Evolutionary conservation across 1,284 basidiomycete genomes (phyloP).

Genomic region (Heterobasidion occidentale): DNA sequence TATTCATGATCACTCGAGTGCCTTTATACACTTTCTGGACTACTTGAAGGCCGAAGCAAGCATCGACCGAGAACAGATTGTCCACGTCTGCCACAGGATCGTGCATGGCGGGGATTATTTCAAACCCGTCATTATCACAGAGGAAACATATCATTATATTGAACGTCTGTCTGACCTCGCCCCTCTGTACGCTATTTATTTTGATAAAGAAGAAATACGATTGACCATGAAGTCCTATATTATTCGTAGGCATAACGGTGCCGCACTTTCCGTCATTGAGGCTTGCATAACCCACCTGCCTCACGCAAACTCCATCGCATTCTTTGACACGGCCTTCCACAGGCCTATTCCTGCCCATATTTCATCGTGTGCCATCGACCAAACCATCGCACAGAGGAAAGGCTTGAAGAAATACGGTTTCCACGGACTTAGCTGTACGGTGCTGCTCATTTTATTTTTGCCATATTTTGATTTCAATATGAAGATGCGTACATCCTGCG

Average conservation of each 20-base stretch:
- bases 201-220: background rate
- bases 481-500: conserved; percentile 59
- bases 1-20: conserved; percentile 51
- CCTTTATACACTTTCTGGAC: conserved; percentile 56
- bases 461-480: background rate
- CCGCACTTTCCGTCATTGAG: conserved; percentile 53
- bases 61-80: conserved; percentile 38
- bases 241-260: conserved; percentile 46
- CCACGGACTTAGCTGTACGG: conserved; percentile 67
- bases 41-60: conserved; percentile 33
- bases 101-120: conserved; percentile 79
- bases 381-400: conserved; percentile 46
- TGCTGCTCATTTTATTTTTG: too few relatives aligned
- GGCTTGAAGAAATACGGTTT: conserved; percentile 85
- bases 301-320: conserved; percentile 54
- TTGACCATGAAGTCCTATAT: background rate
- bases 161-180: conserved; percentile 73
- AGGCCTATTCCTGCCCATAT: conserved; percentile 66
- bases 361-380: conserved; percentile 71
- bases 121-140: conserved; percentile 59
- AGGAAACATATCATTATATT: conserved; percentile 59
- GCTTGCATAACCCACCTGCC: conserved; percentile 59
- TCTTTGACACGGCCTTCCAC: conserved; percentile 86
- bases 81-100: conserved; percentile 61
- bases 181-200: conserved; percentile 50